These are phyloP conservation scores for Sclerotinia spermophila DNA, from an alignment of 2,329 filamentous ascomycete species.

Conservation along the genomic window DNA sequence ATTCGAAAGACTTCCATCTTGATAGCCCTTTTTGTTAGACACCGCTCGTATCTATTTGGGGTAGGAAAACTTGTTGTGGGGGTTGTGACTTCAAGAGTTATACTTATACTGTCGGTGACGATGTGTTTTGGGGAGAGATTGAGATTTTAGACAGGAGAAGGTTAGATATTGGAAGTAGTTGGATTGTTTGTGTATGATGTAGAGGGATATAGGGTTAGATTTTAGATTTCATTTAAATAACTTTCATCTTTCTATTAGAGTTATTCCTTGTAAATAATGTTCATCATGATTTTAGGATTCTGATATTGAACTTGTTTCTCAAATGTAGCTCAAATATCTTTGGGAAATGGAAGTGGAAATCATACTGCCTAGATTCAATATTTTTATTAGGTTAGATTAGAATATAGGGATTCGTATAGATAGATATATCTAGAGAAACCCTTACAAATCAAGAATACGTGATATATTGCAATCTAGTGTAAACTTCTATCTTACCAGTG, in stretches of 20 bases:
- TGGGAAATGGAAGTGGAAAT: not conserved
- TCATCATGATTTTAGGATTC: no score
- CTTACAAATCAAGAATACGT: not conserved
- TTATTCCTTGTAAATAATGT: no score
- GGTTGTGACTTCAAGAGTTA: constrained; percentile 44
- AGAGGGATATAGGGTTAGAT: no score
- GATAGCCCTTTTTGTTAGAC: not conserved
- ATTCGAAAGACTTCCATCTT: not conserved
- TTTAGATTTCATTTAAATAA: no score
- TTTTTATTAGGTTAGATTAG: no score
- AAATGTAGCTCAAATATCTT: not conserved
- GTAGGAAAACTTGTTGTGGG: constrained; percentile 48
- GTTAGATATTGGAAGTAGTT: not conserved
- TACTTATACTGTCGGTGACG: constrained; percentile 34
- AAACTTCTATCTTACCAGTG: not conserved
- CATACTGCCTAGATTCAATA: not conserved
- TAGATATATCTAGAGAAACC: not conserved
- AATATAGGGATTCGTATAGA: not conserved
- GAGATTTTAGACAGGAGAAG: not conserved
- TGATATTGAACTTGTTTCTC: no score
- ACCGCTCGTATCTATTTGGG: constrained; percentile 24
- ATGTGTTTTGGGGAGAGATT: not conserved
- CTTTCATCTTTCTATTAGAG: no score
- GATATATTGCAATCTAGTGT: not conserved
- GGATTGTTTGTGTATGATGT: no score